A percentile compares a stretch with the other conserved stretches of the same genome.
Evolutionary conservation across 345 rosid genomes (phyloP).

Genomic region (Cochlearia excelsa): DNA sequence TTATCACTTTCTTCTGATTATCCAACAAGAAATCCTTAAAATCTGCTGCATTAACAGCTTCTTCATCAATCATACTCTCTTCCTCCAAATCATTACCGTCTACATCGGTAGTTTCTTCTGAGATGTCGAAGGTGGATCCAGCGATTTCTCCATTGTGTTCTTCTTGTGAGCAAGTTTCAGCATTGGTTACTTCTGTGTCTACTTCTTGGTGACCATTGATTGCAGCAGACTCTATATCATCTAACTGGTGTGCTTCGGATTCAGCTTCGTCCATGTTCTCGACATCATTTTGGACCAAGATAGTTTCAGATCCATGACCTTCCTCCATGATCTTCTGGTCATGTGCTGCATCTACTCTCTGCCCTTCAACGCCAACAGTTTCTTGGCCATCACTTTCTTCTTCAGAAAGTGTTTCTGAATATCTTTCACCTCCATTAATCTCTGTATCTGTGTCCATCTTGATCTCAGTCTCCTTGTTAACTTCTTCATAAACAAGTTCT

Average conservation of each 20-base stretch:
- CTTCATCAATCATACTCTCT: too few relatives aligned
- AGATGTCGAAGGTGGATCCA: too few relatives aligned
- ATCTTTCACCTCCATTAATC: constrained; percentile 9
- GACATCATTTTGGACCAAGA: constrained; percentile 10
- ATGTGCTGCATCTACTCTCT: constrained; percentile 25
- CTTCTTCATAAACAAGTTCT: constrained; percentile 15
- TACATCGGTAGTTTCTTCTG: too few relatives aligned
- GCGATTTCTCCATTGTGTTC: not conserved
- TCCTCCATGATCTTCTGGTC: constrained; percentile 31
- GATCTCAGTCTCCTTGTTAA: constrained; percentile 25
- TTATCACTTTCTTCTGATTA: not conserved
- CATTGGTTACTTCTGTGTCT: too few relatives aligned
- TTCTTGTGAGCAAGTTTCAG: too few relatives aligned
- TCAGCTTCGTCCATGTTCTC: constrained; percentile 25
- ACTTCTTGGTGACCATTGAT: not conserved
- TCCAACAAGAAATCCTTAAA: too few relatives aligned
- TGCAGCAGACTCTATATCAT: constrained; percentile 22
- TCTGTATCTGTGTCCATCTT: constrained; percentile 13
- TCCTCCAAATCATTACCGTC: too few relatives aligned
- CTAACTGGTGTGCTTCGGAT: not conserved
- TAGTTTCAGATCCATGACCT: constrained; percentile 7
- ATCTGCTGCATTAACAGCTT: too few relatives aligned
- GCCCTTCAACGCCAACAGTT: constrained; percentile 19
- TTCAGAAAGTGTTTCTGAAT: constrained; percentile 14
- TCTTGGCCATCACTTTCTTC: constrained; percentile 20